Evolutionary conservation across 331 rosid species (phyloP), one percentile per base, ranked within the genome.

Genomic region (Malus hybrid): DNA sequence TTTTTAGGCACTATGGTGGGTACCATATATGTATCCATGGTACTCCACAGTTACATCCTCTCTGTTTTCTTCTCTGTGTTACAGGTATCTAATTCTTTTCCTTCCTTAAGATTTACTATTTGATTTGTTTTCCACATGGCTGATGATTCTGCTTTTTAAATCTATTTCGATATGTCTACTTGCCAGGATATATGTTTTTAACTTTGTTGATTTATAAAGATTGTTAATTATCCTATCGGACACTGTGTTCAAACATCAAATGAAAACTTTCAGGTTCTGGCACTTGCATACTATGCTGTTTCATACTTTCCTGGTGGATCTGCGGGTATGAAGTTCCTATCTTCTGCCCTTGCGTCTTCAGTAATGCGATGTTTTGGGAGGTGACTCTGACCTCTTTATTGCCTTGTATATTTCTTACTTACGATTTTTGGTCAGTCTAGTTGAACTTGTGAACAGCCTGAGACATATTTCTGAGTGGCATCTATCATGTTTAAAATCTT

Each of bases 261-360:
- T 78, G 80, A 63, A 15, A 46, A 67, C 66, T 71, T 81, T 77
- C 91, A 91, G 97, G 96, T 93, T 82, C 81, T 93, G 73, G 86
- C 97, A 69, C 96, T 93, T 69, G 85, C 87, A 72, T 91, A 93
- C 86, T 93, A 88, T 74, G 90, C 87, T 53, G 79, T 93, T 79
- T 93, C 98, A 18, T 93, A 91, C 81, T 93, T 93, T 72, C 97
- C 96, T 29, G 98, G 98, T 76, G 96, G 97, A 78, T 88, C 96
- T 55, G 85, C 94, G 56, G 96, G 97, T 68, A 78, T 93, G 92
- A 93, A 85, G 84, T 93, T 91, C 78, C 73, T 93, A 22, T 79
- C 96, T 63, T 88, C 97, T 3, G 85, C 96, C 53, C 84, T 91
- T 68, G 81, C 86, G 13, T 93, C 97, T 42, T 84, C 85, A 22